Conservation (phyloP, 208 protist species). For the Herpetomonas samuelpessoai region DNA sequence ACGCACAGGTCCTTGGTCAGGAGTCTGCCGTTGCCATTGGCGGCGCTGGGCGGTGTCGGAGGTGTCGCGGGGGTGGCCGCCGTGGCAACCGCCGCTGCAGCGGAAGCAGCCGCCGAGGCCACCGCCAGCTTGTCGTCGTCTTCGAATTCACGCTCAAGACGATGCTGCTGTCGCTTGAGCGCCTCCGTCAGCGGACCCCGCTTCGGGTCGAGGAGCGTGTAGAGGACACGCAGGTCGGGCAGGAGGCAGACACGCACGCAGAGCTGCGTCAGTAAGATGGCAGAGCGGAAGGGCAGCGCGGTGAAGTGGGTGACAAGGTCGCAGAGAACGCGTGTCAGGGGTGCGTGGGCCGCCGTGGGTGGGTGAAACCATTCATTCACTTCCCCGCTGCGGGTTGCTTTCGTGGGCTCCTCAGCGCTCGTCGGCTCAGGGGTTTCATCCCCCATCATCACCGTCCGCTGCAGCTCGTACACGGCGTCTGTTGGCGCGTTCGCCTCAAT, state of each 20-base stretch:
- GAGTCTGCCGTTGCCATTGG: too few species aligned
- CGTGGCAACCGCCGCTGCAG: constrained; percentile 18
- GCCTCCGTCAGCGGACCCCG: constrained; percentile 39
- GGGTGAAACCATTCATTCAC: constrained; percentile 48
- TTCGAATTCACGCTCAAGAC: constrained; percentile 27
- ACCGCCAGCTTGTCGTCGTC: constrained; percentile 23
- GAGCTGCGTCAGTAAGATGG: constrained; percentile 43
- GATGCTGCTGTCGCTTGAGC: constrained; percentile 30
- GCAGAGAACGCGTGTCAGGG: constrained; percentile 36
- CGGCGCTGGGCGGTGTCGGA: neutral
- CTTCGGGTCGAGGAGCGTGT: constrained; percentile 60
- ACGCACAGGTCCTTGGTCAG: too few species aligned
- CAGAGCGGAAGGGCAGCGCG: constrained; percentile 35
- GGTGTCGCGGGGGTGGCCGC: too few species aligned
- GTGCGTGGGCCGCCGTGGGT: constrained; percentile 30
- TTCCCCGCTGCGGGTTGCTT: neutral
- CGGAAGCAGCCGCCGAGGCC: constrained; percentile 25
- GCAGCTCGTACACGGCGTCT: constrained; percentile 15
- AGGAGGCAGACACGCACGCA: constrained; percentile 44
- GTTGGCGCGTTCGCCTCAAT: constrained; percentile 50
- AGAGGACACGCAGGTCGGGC: constrained; percentile 65
- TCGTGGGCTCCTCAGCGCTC: neutral
- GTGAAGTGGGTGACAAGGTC: constrained; percentile 36
- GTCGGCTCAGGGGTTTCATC: neutral
- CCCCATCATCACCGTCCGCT: neutral